These are phyloP conservation scores for Suillus subalutaceus DNA, from an alignment of 768 basidiomycete genomes.

Conservation along the genomic window DNA sequence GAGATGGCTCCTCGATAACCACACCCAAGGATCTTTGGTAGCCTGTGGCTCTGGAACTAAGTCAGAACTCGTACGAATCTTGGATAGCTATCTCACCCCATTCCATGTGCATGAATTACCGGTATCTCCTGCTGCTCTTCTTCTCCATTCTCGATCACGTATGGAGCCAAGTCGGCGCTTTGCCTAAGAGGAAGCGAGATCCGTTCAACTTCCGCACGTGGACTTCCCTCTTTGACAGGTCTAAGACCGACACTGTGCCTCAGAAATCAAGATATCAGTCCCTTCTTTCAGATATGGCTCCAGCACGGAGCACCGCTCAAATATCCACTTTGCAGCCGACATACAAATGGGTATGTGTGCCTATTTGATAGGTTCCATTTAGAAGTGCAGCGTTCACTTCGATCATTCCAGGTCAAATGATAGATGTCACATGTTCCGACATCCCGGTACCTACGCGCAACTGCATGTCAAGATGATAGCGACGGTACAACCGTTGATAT, in stretches of 20 bases:
- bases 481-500: not conserved
- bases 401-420: slow-evolving; percentile 53
- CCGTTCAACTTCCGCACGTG: slow-evolving; percentile 54
- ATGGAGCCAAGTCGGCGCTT: slow-evolving; percentile 11
- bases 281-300: slow-evolving; percentile 37
- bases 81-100: slow-evolving; percentile 42
- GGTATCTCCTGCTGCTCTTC: slow-evolving; percentile 24
- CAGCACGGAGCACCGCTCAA: slow-evolving; percentile 45
- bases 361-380: slow-evolving; percentile 60
- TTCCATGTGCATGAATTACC: slow-evolving; percentile 66
- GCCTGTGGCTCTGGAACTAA: slow-evolving; percentile 34
- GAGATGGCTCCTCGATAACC: slow-evolving; percentile 38
- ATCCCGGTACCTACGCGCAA: not conserved
- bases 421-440: slow-evolving; percentile 45
- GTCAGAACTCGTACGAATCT: slow-evolving; percentile 17
- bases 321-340: slow-evolving; percentile 45
- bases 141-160: slow-evolving; percentile 19
- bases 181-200: slow-evolving; percentile 37
- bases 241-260: slow-evolving; percentile 61
- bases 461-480: not conserved
- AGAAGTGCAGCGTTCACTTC: slow-evolving; percentile 49
- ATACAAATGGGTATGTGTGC: slow-evolving; percentile 42
- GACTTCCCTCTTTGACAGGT: slow-evolving; percentile 56
- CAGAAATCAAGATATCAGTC: slow-evolving; percentile 41
- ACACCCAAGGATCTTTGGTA: slow-evolving; percentile 47